phyloP scores from a whole-genome alignment of 225 moss, liverwort and hornwort genomes.

The Lunularia cruciata region DNA sequence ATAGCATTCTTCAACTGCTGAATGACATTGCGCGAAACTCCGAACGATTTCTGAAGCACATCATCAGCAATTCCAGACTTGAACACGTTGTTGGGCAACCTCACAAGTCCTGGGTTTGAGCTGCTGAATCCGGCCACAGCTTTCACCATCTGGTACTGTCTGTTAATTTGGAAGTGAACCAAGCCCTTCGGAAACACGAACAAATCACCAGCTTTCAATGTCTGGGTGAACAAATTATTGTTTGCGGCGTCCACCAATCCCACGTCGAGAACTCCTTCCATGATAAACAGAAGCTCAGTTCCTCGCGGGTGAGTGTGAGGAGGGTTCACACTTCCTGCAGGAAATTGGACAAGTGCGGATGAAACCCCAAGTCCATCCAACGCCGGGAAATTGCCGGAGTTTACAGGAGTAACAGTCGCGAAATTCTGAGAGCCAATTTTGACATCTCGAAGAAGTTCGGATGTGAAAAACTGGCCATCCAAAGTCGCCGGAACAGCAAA shows the following conservation, averaged over 20 bases:
- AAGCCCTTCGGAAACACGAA: slow-evolving; percentile 22
- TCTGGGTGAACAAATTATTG: background rate
- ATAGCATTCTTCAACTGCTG: too few relatives aligned
- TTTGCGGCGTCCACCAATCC: slow-evolving; percentile 17
- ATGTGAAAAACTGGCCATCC: too few relatives aligned
- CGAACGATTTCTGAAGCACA: too few relatives aligned
- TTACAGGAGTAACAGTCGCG: too few relatives aligned
- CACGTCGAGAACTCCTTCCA: slow-evolving; percentile 7
- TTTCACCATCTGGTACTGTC: background rate
- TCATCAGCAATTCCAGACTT: too few relatives aligned
- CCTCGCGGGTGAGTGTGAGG: slow-evolving; percentile 9
- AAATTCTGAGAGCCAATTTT: too few relatives aligned
- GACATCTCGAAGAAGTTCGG: too few relatives aligned
- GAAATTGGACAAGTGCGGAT: too few relatives aligned
- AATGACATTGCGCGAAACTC: too few relatives aligned
- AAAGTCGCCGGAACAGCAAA: too few relatives aligned
- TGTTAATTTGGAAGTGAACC: slow-evolving; percentile 21
- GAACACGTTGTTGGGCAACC: background rate
- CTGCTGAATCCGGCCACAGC: background rate
- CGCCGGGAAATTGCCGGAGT: too few relatives aligned
- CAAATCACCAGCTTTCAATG: slow-evolving; percentile 11
- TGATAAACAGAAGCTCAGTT: background rate
- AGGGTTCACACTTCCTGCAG: slow-evolving; percentile 11
- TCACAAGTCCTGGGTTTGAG: background rate
- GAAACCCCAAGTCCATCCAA: too few relatives aligned